Base-by-base conservation (phyloP, 495 filamentous ascomycete species). In the Xylaria telfairii region DNA sequence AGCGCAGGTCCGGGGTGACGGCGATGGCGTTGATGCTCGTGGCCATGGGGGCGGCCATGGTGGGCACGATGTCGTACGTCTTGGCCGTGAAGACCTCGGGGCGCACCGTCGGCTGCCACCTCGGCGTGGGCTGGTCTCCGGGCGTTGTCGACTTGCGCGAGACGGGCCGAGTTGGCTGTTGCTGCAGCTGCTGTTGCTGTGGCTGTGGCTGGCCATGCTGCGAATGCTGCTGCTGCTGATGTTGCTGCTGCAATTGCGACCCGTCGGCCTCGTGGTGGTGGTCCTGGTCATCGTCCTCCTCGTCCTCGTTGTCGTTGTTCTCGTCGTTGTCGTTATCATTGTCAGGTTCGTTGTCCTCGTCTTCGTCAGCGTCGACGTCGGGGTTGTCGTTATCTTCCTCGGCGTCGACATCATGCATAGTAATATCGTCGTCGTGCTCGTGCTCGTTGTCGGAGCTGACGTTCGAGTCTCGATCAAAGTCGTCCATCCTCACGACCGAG, bases 1-100 rank as follows among this genome's bases (percentile, higher is more conserved):
- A 99, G 71, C 94, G 88, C 87, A 98, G 93, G 80, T 98, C 96
- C 19, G 94, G 94, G 1, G 96, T 99, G 42, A 96, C 88, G 30
- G 94, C 90, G 54, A 98, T 86, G 4, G 93, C 90, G 76, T 99
- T 99, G 83, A 99, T 93, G 42, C 94, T 98, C 15, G 96, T 99
- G 69, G 92, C 91, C 78, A 97, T 94, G 4, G 96, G 96, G 3
- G 96, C 96, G 17, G 96, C 96, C 79, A 97, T 97, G 28, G 97
- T 98, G 8, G 96, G 96, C 8, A 95, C 91, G 51, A 99, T 97
- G 80, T 99, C 96, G 85, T 98, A 99, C 17, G 90, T 90, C 34
- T 86, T 81, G n/a, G 96, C 96, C 9, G 88, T 91, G 30, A 95
- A 83, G 54, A 89, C 93, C 76, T 97, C 96, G 37, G 91, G 81